Percentiles rank a stretch among this genome's conserved stretches.
These are phyloP conservation scores for Eucalyptus marginata DNA, from an alignment of 345 rosid species.

Conservation along the genomic window DNA sequence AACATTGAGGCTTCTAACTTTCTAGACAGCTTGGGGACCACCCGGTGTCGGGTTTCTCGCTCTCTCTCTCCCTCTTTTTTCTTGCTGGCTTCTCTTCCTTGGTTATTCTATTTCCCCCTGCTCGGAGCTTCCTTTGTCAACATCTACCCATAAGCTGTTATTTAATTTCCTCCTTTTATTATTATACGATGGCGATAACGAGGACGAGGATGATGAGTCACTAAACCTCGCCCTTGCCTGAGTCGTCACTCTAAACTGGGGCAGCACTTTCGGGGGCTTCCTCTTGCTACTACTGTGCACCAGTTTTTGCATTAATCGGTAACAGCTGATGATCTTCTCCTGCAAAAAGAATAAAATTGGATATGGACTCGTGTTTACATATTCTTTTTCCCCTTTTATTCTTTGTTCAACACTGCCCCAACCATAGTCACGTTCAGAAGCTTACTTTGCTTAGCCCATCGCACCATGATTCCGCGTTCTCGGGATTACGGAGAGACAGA, in stretches of 20 bases:
- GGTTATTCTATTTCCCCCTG: not conserved
- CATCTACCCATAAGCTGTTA: constrained; percentile 49
- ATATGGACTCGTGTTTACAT: not conserved
- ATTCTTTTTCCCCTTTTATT: not conserved
- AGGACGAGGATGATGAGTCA: constrained; percentile 26
- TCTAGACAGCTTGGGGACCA: not conserved
- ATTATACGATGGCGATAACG: constrained; percentile 30
- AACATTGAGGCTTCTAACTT: constrained; percentile 25
- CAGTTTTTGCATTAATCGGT: constrained; percentile 62
- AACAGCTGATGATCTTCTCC: constrained; percentile 81
- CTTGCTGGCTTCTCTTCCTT: not conserved
- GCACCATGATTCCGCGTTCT: constrained; percentile 90
- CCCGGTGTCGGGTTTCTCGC: not conserved
- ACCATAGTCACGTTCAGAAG: not conserved
- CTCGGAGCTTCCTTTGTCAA: constrained; percentile 47
- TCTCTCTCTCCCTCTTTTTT: not conserved
- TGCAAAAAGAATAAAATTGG: constrained; percentile 9
- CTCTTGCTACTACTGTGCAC: constrained; percentile 28
- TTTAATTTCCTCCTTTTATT: constrained; percentile 67
- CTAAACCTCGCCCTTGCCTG: constrained; percentile 43
- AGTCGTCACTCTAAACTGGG: constrained; percentile 58
- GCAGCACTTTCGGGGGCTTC: constrained; percentile 37
- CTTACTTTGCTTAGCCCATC: constrained; percentile 86
- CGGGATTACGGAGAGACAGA: constrained; percentile 52
- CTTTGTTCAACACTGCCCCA: not conserved